phyloP scores from a whole-genome alignment of 1,284 basidiomycete genomes.

The Cystobasidium sp. region DNA sequence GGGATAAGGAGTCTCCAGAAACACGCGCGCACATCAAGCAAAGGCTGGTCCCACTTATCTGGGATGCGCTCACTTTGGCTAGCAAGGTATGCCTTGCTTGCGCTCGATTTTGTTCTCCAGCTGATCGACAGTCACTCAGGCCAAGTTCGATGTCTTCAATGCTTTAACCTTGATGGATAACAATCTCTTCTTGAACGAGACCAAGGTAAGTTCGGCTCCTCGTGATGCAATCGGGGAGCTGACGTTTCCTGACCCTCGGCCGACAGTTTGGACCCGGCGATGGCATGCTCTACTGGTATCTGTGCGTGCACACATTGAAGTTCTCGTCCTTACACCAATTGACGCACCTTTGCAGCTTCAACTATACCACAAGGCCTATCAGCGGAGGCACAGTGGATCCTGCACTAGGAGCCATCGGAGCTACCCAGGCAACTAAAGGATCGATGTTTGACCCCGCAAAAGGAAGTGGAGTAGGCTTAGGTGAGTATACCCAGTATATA shows the following conservation, averaged over 20 bases:
- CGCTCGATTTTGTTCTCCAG: background rate
- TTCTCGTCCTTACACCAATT: background rate
- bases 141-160: slow-evolving; percentile 94
- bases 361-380: slow-evolving; percentile 36
- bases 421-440: slow-evolving; percentile 2
- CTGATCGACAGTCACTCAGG: slow-evolving; percentile 56
- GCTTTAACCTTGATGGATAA: slow-evolving; percentile 95
- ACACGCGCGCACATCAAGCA: slow-evolving; percentile 68
- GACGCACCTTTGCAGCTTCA: slow-evolving; percentile 7
- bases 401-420: slow-evolving; percentile 24
- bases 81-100: slow-evolving; percentile 47
- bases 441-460: slow-evolving; percentile 36
- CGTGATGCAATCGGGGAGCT: background rate
- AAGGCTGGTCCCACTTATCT: slow-evolving; percentile 72
- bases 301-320: slow-evolving; percentile 19
- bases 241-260: background rate
- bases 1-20: slow-evolving; percentile 63
- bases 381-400: slow-evolving; percentile 39
- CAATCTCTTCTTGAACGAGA: slow-evolving; percentile 74
- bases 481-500: background rate
- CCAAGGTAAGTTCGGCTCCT: slow-evolving; percentile 56
- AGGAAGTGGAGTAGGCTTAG: slow-evolving; percentile 36
- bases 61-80: slow-evolving; percentile 51
- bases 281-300: slow-evolving; percentile 50
- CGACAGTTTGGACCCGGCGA: slow-evolving; percentile 51